These are phyloP conservation scores for Fusarium abutilonis DNA, from an alignment of 2,329 filamentous ascomycete species.

Conservation along the genomic window DNA sequence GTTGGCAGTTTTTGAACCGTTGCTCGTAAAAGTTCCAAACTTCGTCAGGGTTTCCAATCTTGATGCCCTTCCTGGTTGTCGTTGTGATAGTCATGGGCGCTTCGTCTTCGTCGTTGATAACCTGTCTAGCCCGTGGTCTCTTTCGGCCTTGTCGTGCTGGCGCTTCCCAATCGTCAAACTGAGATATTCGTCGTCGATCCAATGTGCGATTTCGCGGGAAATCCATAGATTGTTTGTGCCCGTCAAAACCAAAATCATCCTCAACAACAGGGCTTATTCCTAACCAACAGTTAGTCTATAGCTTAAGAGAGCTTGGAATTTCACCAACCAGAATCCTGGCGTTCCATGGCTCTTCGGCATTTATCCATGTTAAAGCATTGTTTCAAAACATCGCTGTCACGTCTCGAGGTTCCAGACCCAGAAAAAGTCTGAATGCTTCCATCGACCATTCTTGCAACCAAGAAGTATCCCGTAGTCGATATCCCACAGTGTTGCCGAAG, in stretches of 20 bases:
- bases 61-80: slow-evolving; percentile 56
- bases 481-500: slow-evolving; percentile 64
- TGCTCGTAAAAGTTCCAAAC: slow-evolving; percentile 69
- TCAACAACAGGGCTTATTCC: slow-evolving; percentile 50
- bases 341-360: slow-evolving; percentile 54
- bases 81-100: slow-evolving; percentile 52
- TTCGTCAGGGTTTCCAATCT: slow-evolving; percentile 63
- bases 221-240: slow-evolving; percentile 42
- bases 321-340: slow-evolving; percentile 53
- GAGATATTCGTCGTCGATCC: slow-evolving; percentile 49
- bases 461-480: slow-evolving; percentile 61
- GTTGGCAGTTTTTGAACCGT: slow-evolving; percentile 73
- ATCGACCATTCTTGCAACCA: slow-evolving; percentile 61
- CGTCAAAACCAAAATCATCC: slow-evolving; percentile 46
- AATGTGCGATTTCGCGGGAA: slow-evolving; percentile 43
- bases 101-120: slow-evolving; percentile 54
- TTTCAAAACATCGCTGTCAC: slow-evolving; percentile 52
- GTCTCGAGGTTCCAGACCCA: slow-evolving; percentile 52
- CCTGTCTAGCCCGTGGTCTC: slow-evolving; percentile 50
- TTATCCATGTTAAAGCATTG: slow-evolving; percentile 59
- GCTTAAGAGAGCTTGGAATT: no score
- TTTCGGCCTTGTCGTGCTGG: slow-evolving; percentile 46
- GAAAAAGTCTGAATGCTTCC: slow-evolving; percentile 58
- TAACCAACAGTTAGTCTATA: slow-evolving; percentile 33
- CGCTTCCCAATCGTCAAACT: slow-evolving; percentile 49